These are phyloP conservation scores for Fonsecaea multimorphosa DNA, from an alignment of 2,329 filamentous ascomycete species.

Conservation along the genomic window DNA sequence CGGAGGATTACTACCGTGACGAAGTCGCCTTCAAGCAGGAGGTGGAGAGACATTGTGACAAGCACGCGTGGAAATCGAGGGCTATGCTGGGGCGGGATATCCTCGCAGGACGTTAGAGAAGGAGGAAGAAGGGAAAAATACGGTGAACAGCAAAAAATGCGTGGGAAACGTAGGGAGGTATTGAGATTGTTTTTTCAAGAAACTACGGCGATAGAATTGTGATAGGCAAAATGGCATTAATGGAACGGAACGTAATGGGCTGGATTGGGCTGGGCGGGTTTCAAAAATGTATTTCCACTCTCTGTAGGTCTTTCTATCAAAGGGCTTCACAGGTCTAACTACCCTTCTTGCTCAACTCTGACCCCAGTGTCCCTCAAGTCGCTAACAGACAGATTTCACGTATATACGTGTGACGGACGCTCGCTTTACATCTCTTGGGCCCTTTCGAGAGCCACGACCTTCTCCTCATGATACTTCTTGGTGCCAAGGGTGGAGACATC, in stretches of 20 bases:
- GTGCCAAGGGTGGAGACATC: constrained; percentile 68
- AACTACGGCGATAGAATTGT: too few relatives aligned
- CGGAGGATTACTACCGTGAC: constrained; percentile 38
- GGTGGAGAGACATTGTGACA: constrained; percentile 34
- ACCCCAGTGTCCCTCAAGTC: neutral
- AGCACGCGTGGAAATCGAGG: constrained; percentile 32
- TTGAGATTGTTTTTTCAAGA: too few relatives aligned
- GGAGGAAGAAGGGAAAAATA: too few relatives aligned
- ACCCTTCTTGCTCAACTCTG: too few relatives aligned
- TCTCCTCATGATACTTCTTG: constrained; percentile 34
- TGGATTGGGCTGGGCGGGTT: neutral
- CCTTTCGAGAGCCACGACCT: constrained; percentile 12
- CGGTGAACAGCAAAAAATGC: too few relatives aligned
- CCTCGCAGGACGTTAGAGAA: neutral
- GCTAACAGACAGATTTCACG: neutral
- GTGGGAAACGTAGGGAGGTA: too few relatives aligned
- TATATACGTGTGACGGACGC: neutral
- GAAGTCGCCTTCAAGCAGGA: constrained; percentile 36
- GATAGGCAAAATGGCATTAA: too few relatives aligned
- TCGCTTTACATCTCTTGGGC: constrained; percentile 3
- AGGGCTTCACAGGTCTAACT: too few relatives aligned
- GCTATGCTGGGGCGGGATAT: constrained; percentile 19
- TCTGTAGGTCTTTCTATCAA: neutral
- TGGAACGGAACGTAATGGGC: too few relatives aligned
- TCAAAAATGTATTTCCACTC: neutral